Base-by-base conservation (phyloP, 2,329 filamentous ascomycete species). In the Pseudogymnoascus sp. region DNA sequence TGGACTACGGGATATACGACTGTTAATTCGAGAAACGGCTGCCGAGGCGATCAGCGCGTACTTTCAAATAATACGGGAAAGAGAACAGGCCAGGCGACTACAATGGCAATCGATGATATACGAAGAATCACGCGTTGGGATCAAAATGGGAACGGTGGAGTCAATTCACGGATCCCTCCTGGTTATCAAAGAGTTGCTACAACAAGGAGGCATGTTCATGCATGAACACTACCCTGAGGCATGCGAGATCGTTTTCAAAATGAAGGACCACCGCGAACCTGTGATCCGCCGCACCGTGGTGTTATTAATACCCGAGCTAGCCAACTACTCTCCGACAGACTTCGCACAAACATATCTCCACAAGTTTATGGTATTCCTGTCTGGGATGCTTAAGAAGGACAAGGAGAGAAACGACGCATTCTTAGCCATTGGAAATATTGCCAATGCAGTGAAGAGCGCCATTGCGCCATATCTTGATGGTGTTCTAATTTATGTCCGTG, bases 201-300 rank as follows among this genome's bases (percentile, higher is more conserved):
- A 94, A 66, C 93, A 96, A 73, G 94, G 94, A 61, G 92, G 92
- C 69, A 99, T 99, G 93, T 99, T 96, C 75, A 97, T 99, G 94
- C 92, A 96, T 70, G 90, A 92, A 39, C 86, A 92, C 72, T 99
- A 97, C 74, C 85, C 88, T 63, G 91, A 96, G 68, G 88, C 91
- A 9, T 97, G 93, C 73, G 94, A 99, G 65, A 92, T 94, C 66
- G 90, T 97, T 36, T 87, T 93, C 67, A 89, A 90, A 65, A 90
- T 96, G 74, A 96, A 96, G 74, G 94, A 99, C 68, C 91, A 97
- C 69, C 86, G 91, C 61, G 95, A 99, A 68, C 79, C 86, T 3
- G 89, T 92, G 36, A 94, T 97, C 68, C 84, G 93, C 61, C 89
- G 90, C 69, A 95, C 96, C 5, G 89, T 97, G 33, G 91, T 97